Base-by-base conservation (phyloP, 2,329 filamentous ascomycete genomes). In the Calonectria naviculata region DNA sequence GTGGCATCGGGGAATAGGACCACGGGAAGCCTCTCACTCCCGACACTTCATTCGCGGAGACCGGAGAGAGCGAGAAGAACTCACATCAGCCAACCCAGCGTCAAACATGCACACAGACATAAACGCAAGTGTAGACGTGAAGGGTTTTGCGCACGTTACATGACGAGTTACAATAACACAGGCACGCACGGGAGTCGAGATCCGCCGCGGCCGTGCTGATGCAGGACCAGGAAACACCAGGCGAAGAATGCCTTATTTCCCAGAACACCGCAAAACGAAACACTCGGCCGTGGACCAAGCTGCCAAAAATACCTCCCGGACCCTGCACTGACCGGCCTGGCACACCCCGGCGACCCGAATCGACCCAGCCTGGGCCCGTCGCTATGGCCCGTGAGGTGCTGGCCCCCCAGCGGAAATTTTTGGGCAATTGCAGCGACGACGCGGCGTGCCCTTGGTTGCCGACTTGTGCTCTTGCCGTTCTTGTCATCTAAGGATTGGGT, bases 241-340 rank as follows among this genome's bases (percentile, higher is more conserved):
- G 52, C 31, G 31, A 36, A 58, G 52, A 17, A 36, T 13, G 52
- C 12, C 34, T 63, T 56, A 56, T 67, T 61, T 58, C 49, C 44
- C 24, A 56, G 49, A 28, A 41, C 54, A 67, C 65, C 65, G 65
- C 61, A 66, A 47, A 54, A 56, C 63, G 68, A 70, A 70, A 66
- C 68, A 66, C 38, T 31, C 46, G 67, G 38, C 34, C 62, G 61
- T 38, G 38, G 47, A 49, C 31, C 54, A 52, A 47, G 61, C 28
- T 66, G 65, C 68, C 68, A 70, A 70, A 70, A 70, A 70, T 66
- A 70, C 67, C 21, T 49, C 42, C 31, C 12, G 26, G 34, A 15
- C 49, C 67, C 49, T 47, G 29, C 60, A 15, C 24, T 21, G 34
- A 42, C 26, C 34, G 42, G 38, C 34, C 31, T 65, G 47, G 60